Percentiles rank a stretch among this genome's conserved stretches.
Conservation (phyloP, 2,329 filamentous ascomycete genomes). For the Cryphonectria radicalis region DNA sequence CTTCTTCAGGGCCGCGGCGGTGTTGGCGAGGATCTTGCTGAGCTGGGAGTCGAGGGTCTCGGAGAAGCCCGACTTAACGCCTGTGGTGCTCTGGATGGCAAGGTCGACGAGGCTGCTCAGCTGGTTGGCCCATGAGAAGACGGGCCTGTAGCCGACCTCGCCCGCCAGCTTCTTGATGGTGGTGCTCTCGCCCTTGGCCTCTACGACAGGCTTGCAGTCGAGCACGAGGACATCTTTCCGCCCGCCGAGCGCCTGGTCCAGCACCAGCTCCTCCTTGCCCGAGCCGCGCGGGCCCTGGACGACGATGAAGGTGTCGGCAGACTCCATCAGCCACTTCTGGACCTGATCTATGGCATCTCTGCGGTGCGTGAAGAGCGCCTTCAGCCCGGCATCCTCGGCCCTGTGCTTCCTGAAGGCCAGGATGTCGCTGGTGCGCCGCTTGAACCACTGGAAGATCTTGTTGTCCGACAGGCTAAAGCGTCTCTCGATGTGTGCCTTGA, state of each 20-base stretch:
- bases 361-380: conserved; percentile 86
- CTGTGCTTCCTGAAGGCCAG: conserved; percentile 62
- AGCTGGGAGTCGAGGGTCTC: conserved; percentile 90
- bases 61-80: conserved; percentile 91
- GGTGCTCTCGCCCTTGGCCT: conserved; percentile 83
- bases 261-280: conserved; percentile 84
- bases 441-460: conserved; percentile 78
- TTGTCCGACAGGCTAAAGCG: conserved; percentile 76
- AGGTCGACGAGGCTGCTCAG: conserved; percentile 91
- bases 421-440: conserved; percentile 69
- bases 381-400: conserved; percentile 70
- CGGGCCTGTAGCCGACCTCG: conserved; percentile 86
- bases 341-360: conserved; percentile 82
- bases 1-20: conserved; percentile 75
- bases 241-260: conserved; percentile 80
- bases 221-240: conserved; percentile 80
- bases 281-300: conserved; percentile 91
- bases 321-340: conserved; percentile 84
- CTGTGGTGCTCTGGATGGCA: conserved; percentile 90
- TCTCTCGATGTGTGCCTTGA: conserved; percentile 83
- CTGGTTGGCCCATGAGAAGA: conserved; percentile 97
- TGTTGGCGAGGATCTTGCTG: conserved; percentile 86
- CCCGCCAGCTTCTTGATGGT: conserved; percentile 82
- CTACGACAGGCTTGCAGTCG: conserved; percentile 92
- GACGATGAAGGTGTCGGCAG: conserved; percentile 88